Conservation (phyloP, 2,329 filamentous ascomycete genomes). For the Penicillium paneum region DNA sequence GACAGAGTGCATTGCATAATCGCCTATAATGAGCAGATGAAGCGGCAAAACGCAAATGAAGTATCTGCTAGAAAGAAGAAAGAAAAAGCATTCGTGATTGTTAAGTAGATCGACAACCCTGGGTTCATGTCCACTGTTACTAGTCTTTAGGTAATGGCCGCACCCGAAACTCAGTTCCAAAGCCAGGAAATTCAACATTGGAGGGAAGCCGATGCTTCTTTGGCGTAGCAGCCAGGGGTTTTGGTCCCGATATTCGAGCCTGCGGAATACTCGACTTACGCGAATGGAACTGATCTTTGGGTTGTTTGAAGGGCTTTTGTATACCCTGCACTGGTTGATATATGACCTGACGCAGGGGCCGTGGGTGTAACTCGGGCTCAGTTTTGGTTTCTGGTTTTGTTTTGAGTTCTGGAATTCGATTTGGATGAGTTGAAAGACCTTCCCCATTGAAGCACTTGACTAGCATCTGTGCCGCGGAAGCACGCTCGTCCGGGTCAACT, state of each 20-base stretch:
- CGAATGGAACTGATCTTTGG: not conserved
- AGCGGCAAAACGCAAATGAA: not conserved
- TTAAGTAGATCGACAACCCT: not conserved
- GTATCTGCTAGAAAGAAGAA: not conserved
- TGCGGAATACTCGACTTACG: not conserved
- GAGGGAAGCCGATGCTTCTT: not conserved
- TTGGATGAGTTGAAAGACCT: not conserved
- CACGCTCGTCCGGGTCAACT: not conserved
- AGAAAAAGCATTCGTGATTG: not conserved
- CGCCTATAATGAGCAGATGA: not conserved
- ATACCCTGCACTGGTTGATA: not conserved
- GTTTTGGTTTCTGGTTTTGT: not conserved
- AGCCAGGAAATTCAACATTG: not conserved
- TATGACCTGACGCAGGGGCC: not conserved
- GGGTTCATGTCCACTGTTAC: too few species aligned
- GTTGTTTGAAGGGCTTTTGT: not conserved
- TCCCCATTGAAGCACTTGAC: not conserved
- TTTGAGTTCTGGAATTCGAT: not conserved
- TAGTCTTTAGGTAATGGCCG: not conserved
- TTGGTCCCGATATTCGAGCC: not conserved
- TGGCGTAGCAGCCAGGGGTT: too few species aligned
- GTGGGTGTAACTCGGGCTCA: not conserved
- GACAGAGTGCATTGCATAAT: not conserved
- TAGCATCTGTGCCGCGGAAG: slow-evolving; percentile 5
- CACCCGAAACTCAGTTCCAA: not conserved